A percentile compares a stretch with the other conserved stretches of the same genome.
Evolutionary conservation across 805 yeast species (phyloP).

Genomic region (Candida patagonica): DNA sequence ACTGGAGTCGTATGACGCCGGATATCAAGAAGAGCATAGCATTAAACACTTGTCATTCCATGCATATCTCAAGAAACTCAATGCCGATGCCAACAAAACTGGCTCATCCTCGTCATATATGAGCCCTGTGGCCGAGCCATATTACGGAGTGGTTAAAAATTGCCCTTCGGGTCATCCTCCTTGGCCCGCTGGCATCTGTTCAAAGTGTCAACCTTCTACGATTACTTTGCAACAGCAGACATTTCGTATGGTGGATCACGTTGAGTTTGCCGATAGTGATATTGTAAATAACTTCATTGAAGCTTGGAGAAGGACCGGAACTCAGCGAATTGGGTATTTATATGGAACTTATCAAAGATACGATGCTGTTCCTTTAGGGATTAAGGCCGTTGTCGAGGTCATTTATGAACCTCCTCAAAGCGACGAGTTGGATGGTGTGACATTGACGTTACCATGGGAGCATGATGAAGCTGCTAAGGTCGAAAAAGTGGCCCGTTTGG

Average conservation of each 20-base stretch:
- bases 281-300: slow-evolving; percentile 80
- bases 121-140: slow-evolving; percentile 67
- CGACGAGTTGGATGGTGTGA: slow-evolving; percentile 78
- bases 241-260: slow-evolving; percentile 96
- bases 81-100: slow-evolving; percentile 52
- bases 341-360: slow-evolving; percentile 75
- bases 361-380: slow-evolving; percentile 82
- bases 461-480: slow-evolving; percentile 42
- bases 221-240: slow-evolving; percentile 83
- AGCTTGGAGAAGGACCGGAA: slow-evolving; percentile 82
- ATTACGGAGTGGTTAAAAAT: slow-evolving; percentile 47
- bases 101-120: slow-evolving; percentile 55
- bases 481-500: slow-evolving; percentile 41
- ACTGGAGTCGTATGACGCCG: slow-evolving; percentile 86
- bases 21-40: slow-evolving; percentile 60
- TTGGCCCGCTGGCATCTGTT: slow-evolving; percentile 92
- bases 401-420: slow-evolving; percentile 89
- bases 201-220: slow-evolving; percentile 94
- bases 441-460: slow-evolving; percentile 44
- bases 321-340: slow-evolving; percentile 77
- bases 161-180: slow-evolving; percentile 82
- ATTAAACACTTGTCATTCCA: slow-evolving; percentile 88
- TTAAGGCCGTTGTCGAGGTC: slow-evolving; percentile 88
- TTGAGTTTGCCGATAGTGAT: slow-evolving; percentile 70
- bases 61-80: slow-evolving; percentile 65